phyloP scores from a whole-genome alignment of 805 yeast species.

The Clavispora carvajalis region DNA sequence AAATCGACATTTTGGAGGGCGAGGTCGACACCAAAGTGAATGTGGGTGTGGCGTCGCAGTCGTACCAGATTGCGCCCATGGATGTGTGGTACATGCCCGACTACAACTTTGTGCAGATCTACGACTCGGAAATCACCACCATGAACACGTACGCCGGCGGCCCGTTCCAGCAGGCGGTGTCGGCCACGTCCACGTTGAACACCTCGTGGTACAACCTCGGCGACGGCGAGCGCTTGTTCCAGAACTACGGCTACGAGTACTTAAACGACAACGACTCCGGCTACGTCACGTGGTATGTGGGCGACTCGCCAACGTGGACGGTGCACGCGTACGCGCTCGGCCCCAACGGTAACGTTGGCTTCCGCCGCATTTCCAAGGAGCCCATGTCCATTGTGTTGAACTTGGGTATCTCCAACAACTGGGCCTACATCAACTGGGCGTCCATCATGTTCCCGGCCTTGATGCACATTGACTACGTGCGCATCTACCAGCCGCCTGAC shows the following conservation, averaged over 20 bases:
- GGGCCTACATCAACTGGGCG: conserved; percentile 95
- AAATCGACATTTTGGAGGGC: conserved; percentile 22
- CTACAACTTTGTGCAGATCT: conserved; percentile 27
- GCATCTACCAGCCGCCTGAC: conserved; percentile 83
- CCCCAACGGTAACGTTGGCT: conserved; percentile 86
- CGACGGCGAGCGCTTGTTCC: conserved; percentile 20
- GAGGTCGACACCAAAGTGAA: conserved; percentile 13
- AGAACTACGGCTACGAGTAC: conserved; percentile 32
- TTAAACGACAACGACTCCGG: conserved; percentile 25
- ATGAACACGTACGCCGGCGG: conserved; percentile 37
- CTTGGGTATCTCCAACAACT: conserved; percentile 82
- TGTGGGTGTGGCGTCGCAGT: conserved; percentile 28
- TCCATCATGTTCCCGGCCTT: conserved; percentile 70
- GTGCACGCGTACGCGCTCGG: conserved; percentile 69
- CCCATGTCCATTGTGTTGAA: conserved; percentile 90
- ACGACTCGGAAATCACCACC: conserved; percentile 23
- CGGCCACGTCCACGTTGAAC: conserved; percentile 31
- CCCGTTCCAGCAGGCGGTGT: conserved; percentile 35
- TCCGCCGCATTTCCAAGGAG: conserved; percentile 79
- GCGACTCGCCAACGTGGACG: conserved; percentile 58
- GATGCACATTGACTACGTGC: conserved; percentile 76
- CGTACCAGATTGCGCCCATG: conserved; percentile 40
- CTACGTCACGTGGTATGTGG: conserved; percentile 31
- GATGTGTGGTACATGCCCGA: conserved; percentile 42
- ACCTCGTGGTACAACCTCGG: conserved; percentile 30